Evolutionary conservation across 371 early-diverging fungal species (phyloP), one percentile per base, ranked within the genome.

Genomic region (Apophysomyces sp.): DNA sequence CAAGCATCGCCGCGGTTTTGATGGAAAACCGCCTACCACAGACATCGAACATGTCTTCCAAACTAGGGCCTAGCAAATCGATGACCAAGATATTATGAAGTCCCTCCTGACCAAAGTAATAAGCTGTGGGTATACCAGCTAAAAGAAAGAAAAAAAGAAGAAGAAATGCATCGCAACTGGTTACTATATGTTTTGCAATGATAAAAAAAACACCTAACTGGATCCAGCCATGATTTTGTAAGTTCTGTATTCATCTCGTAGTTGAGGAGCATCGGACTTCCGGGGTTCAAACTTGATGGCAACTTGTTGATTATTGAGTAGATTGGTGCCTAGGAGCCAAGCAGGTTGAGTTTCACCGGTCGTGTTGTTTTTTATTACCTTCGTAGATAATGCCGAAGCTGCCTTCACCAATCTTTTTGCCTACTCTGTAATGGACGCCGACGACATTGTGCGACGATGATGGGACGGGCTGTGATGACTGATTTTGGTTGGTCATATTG

Each of bases 31-130:
- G 88, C 58, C 96, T 85, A 24, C 89, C 84, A 73, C 97, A 95
- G 68, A 92, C 80, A 70, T 94, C 95, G 80, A 98, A 99, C 72
- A 97, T 84, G 76, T 97, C 95, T 72, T 98, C 98, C 21, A 99
- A 79, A 61, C 90, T 90, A 11, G 92, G 92, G 4, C 99, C 99
- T n/a, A 99, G 87, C 62, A 98, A 77, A 72, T 99, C 99, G 65
- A 99, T 94, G 65, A 95, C 91, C 9, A 96, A 85, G 29, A 94
- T 84, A 73, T 94, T 95, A 72, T 95, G 92, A 15, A 94, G 83
- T 5, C 95, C 95, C 74, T 96, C 97, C 68, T 92, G 93, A 44
- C 95, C 95, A 82, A 93, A 96, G 76, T 95, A 94, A 68, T 92
- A 92, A 12, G 90, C 94, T 52, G 69, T 79, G 11, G 97, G 96